A percentile compares a stretch with the other conserved stretches of the same genome.
These are phyloP conservation scores for Tilletia caries DNA, from an alignment of 1,284 basidiomycete species.

Conservation along the genomic window DNA sequence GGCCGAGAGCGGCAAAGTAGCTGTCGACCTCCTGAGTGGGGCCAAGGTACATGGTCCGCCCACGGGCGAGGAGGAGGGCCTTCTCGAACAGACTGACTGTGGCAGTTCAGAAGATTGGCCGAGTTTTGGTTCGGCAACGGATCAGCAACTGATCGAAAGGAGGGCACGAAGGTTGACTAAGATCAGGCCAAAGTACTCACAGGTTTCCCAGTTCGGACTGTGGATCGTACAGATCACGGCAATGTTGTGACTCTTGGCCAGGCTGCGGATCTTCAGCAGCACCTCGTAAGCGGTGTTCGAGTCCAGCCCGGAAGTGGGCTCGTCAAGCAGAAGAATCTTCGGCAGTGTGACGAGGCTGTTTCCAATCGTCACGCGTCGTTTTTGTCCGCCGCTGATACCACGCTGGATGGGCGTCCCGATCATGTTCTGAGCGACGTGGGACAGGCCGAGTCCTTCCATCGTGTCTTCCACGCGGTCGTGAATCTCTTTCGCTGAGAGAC, in stretches of 20 bases:
- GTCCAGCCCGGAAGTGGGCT: constrained; percentile 41
- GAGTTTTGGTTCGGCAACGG: too few relatives aligned
- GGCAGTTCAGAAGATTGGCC: too few relatives aligned
- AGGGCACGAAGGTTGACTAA: constrained; percentile 41
- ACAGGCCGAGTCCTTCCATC: constrained; percentile 35
- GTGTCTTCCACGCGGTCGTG: constrained; percentile 24
- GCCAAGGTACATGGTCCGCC: constrained; percentile 34
- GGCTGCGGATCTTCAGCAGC: constrained; percentile 30
- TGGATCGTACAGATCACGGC: constrained; percentile 41
- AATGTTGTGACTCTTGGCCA: constrained; percentile 16
- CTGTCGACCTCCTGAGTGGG: constrained; percentile 28
- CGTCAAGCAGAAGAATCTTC: constrained; percentile 35
- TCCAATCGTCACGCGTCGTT: constrained; percentile 36
- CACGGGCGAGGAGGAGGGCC: too few relatives aligned
- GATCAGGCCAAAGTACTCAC: too few relatives aligned
- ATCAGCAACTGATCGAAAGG: constrained; percentile 35
- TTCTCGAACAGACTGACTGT: constrained; percentile 37
- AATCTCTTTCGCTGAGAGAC: constrained; percentile 35
- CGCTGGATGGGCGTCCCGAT: constrained; percentile 35
- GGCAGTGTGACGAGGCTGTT: constrained; percentile 36
- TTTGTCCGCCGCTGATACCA: constrained; percentile 42
- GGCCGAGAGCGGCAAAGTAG: constrained; percentile 32
- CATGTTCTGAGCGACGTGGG: constrained; percentile 27
- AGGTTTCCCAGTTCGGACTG: too few relatives aligned
- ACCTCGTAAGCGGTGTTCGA: constrained; percentile 33